Percentiles rank a stretch among this genome's conserved stretches.
Evolutionary conservation across 2,329 filamentous ascomycete genomes (phyloP).

Genomic region (Fusarium nisikadoi): DNA sequence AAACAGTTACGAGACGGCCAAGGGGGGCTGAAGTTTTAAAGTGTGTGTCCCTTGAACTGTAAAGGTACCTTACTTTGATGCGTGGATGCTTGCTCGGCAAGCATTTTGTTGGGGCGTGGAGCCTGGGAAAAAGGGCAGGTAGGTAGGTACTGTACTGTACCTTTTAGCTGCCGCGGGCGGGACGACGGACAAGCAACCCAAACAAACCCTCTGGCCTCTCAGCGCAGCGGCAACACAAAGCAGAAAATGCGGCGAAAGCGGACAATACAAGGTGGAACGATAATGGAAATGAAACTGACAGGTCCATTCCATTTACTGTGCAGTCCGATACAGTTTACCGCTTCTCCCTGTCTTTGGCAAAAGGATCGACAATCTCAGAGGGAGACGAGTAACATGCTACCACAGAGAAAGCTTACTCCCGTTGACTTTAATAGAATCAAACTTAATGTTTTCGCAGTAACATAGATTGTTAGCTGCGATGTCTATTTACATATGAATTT

Average conservation of each 20-base stretch:
- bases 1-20: not conserved
- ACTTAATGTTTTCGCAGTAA: too few species aligned
- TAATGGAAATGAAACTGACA: constrained; percentile 5
- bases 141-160: constrained; percentile 15
- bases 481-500: rapidly evolving
- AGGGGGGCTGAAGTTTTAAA: constrained; percentile 39
- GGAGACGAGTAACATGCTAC: constrained; percentile 5
- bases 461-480: rapidly evolving
- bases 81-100: constrained; percentile 36
- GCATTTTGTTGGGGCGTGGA: constrained; percentile 46
- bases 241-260: constrained; percentile 28
- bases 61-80: not conserved
- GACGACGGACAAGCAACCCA: constrained; percentile 18
- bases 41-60: constrained; percentile 20
- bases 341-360: constrained; percentile 22
- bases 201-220: constrained; percentile 1
- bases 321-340: constrained; percentile 11
- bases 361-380: constrained; percentile 24
- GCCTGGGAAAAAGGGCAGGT: constrained; percentile 17
- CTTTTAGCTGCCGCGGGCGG: constrained; percentile 2
- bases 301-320: not conserved
- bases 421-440: not conserved
- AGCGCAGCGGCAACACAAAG: constrained; percentile 24
- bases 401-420: not conserved
- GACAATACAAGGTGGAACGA: constrained; percentile 30